Percentiles rank a stretch among this genome's conserved stretches.
These are phyloP conservation scores for Elsinoe australis DNA, from an alignment of 2,329 filamentous ascomycete genomes.

Conservation along the genomic window DNA sequence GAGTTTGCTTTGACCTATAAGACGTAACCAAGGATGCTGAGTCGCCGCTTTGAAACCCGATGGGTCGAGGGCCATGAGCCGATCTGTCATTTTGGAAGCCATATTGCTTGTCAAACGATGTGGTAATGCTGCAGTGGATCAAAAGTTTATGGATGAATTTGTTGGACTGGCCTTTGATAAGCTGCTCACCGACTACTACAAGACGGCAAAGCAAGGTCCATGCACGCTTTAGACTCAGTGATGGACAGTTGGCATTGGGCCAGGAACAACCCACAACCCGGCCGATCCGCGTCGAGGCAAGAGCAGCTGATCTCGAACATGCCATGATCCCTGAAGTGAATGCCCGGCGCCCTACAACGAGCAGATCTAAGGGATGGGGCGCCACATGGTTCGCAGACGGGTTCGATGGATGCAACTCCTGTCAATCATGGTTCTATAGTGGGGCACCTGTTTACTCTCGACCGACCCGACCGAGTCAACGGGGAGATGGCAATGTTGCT, in stretches of 20 bases:
- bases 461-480: too few species aligned
- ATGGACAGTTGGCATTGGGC: background rate
- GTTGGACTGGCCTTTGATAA: constrained; percentile 2
- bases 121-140: background rate
- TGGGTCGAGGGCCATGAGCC: constrained; percentile 45
- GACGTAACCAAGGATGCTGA: constrained; percentile 57
- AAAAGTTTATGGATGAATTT: constrained; percentile 1
- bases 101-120: background rate
- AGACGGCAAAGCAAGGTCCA: constrained; percentile 14
- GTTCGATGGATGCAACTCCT: background rate
- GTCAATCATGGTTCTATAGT: background rate
- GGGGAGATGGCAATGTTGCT: too few species aligned
- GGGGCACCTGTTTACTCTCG: constrained; percentile 1
- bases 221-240: background rate
- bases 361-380: background rate
- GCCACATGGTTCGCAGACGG: background rate
- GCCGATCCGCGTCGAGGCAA: background rate
- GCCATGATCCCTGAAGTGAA: background rate
- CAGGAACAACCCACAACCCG: constrained; percentile 3
- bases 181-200: constrained; percentile 7
- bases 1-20: constrained; percentile 56
- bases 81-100: constrained; percentile 3
- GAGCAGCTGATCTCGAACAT: background rate
- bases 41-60: constrained; percentile 50
- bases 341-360: too few species aligned